Conservation (phyloP, 371 early-diverging fungal species). For the Haplosporangium sp. region DNA sequence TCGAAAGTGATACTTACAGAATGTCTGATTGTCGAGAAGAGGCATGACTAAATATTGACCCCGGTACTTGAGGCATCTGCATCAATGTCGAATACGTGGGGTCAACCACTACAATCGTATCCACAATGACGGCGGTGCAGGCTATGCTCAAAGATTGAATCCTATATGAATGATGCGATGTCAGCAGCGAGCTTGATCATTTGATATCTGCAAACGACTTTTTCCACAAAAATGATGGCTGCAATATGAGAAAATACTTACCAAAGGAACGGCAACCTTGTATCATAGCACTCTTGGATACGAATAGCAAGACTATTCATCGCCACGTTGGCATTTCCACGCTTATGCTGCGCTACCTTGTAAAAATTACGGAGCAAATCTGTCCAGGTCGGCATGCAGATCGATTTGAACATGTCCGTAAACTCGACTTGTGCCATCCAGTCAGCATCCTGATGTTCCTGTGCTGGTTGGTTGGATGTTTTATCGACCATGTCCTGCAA, state of each 20-base stretch:
- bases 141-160: conserved; percentile 30
- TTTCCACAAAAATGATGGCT: too few species aligned
- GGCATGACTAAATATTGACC: not conserved
- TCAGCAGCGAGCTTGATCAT: not conserved
- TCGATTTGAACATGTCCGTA: conserved; percentile 11
- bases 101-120: conserved; percentile 25
- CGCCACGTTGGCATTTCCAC: conserved; percentile 19
- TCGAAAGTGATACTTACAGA: conserved; percentile 13
- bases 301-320: conserved; percentile 21
- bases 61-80: conserved; percentile 4
- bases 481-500: not conserved
- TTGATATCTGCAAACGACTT: not conserved
- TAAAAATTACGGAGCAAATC: conserved; percentile 25
- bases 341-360: conserved; percentile 32
- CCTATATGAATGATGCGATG: not conserved
- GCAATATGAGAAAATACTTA: conserved; percentile 1
- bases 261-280: conserved; percentile 19
- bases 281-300: conserved; percentile 12
- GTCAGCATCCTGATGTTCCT: conserved; percentile 8
- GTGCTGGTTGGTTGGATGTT: conserved; percentile 14
- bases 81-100: not conserved
- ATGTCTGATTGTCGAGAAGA: not conserved
- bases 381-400: conserved; percentile 28
- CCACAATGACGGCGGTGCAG: conserved; percentile 21
- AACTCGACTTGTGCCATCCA: not conserved